Base-by-base conservation (phyloP, 2,329 filamentous ascomycete species). In the Knufia fluminis region DNA sequence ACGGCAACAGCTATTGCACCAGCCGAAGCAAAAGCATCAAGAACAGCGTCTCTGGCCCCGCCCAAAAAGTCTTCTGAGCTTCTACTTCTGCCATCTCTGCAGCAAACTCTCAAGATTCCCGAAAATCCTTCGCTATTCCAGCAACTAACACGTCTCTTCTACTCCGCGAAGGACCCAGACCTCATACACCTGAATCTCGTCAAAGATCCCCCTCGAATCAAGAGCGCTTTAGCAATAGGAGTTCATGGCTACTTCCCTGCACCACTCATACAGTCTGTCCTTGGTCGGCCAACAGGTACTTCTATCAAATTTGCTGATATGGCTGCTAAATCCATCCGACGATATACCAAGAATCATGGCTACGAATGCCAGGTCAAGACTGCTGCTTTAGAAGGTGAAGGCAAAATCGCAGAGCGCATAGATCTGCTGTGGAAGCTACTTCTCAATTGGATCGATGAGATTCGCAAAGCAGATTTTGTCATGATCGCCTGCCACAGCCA, bases 221-320 rank as follows among this genome's bases (percentile, higher is more conserved):
- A 80, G 61, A 92, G 85, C 57, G 92, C 92, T 10, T 75, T 98
- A 3, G 89, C 90, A 1, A 95, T 98, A 57, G 92, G 92, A 33
- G 81, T 98, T 1, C 92, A 98, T 65, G 92, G 92, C 0, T 85
- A 94, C 52, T 96, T 97, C 57, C 92, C 92, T 1, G 88, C 88
- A 0, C 80, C 85, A 0, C 79, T 94, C 36, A 75, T 98, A 31
- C 83, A 92, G n/a, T 85, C 84, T 17, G 85, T 98, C 58, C 83
- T 97, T 14, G 92, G 92, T 0, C 91, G 95, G 59, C 92, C 92
- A 0, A 98, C 90, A 0, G 92, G 92, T 4, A 98, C 92, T 1
- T 97, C 91, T 0, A 81, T 97, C 50, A 83, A 89, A 35, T 98
- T 98, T 62, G 88, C 90, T 8, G 91, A 86, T 55, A 83, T 91